A percentile compares a stretch with the other conserved stretches of the same genome.
Evolutionary conservation across 306 rosid species (phyloP).

Genomic region (Fragaria iinumae): DNA sequence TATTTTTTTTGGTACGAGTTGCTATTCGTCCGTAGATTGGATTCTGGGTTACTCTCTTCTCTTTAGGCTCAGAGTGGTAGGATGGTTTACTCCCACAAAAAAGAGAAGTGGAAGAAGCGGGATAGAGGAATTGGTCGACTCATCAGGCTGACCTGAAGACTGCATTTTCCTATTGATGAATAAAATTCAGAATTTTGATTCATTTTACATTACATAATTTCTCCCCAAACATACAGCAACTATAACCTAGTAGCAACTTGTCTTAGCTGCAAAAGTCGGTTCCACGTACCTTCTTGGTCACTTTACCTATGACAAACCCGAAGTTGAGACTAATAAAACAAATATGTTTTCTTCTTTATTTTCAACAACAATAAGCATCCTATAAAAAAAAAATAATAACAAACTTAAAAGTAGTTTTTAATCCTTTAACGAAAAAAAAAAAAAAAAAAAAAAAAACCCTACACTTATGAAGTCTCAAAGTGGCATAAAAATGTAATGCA

Average conservation of each 20-base stretch:
- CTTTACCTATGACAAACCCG: background rate
- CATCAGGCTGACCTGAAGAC: too few species aligned
- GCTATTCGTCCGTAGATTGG: too few species aligned
- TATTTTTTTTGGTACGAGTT: too few species aligned
- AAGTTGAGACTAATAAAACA: background rate
- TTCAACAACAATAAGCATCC: background rate
- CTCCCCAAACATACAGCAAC: background rate
- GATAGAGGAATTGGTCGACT: too few species aligned
- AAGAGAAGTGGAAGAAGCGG: too few species aligned
- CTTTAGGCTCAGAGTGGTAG: too few species aligned
- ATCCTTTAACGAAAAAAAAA: background rate
- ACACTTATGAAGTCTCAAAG: background rate
- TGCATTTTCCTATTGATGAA: background rate
- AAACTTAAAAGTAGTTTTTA: background rate
- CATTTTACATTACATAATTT: background rate
- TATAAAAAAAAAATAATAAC: background rate
- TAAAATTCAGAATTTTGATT: too few species aligned
- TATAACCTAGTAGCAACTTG: background rate
- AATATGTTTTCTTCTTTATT: background rate
- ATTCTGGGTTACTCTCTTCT: too few species aligned
- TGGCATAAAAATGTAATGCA: background rate
- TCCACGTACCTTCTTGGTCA: background rate
- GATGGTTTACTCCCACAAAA: too few species aligned
- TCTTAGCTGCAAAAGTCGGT: background rate
- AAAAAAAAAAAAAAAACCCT: slow-evolving; percentile 5